Percentiles rank a stretch among this genome's conserved stretches.
Evolutionary conservation across 2,329 filamentous ascomycete species (phyloP).

Genomic region (Talaromyces sp.): DNA sequence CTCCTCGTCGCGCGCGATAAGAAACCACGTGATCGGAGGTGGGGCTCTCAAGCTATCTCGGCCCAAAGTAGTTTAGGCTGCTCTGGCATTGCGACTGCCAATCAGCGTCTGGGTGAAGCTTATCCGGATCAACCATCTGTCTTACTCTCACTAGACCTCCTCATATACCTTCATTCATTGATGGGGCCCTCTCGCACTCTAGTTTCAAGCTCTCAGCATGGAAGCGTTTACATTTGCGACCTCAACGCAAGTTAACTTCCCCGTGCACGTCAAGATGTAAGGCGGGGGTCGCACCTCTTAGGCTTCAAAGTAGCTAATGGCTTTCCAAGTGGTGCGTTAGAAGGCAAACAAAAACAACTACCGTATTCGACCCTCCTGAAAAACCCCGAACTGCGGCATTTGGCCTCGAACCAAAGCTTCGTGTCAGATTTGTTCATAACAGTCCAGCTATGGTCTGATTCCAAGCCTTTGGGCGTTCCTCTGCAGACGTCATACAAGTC

Average conservation of each 20-base stretch:
- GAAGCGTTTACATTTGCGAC: constrained; percentile 95
- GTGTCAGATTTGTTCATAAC: constrained; percentile 90
- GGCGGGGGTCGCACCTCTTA: not conserved
- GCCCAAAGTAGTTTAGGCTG: not conserved
- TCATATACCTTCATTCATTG: not conserved
- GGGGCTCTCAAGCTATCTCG: not conserved
- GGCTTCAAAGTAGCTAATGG: constrained; percentile 1
- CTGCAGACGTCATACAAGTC: constrained; percentile 89
- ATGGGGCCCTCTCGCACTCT: not conserved
- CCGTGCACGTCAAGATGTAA: constrained; percentile 61
- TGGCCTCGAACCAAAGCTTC: constrained; percentile 78
- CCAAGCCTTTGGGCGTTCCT: constrained; percentile 87
- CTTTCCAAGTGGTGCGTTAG: constrained; percentile 61
- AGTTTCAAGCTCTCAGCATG: constrained; percentile 49
- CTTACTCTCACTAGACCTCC: not conserved
- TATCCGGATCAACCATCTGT: not conserved
- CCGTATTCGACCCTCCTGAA: constrained; percentile 74
- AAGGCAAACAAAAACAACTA: constrained; percentile 71
- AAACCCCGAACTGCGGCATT: constrained; percentile 74
- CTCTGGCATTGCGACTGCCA: not conserved
- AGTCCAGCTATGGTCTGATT: constrained; percentile 90
- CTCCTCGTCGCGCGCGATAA: not conserved
- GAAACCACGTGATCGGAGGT: not conserved
- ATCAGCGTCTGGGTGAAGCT: not conserved
- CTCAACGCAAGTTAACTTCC: constrained; percentile 75